phyloP scores from a whole-genome alignment of 1,139 yeast genomes.

The Blastobotrys indianensis region DNA sequence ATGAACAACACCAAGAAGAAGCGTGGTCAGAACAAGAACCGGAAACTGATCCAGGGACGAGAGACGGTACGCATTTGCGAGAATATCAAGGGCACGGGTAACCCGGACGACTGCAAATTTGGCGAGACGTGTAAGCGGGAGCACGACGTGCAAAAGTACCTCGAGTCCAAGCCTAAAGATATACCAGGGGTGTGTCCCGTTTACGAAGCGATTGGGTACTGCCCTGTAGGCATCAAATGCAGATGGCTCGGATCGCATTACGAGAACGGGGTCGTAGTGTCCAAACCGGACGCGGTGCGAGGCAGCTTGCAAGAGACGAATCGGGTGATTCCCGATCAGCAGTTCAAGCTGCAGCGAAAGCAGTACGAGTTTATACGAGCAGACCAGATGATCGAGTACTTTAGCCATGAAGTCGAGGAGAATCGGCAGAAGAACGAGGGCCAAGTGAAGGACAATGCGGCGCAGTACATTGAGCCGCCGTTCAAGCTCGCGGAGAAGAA shows the following conservation, averaged over 20 bases:
- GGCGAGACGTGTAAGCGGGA: slow-evolving; percentile 74
- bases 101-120: slow-evolving; percentile 46
- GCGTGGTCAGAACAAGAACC: slow-evolving; percentile 84
- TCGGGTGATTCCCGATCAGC: slow-evolving; percentile 48
- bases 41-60: slow-evolving; percentile 68
- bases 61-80: slow-evolving; percentile 64
- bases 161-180: slow-evolving; percentile 63
- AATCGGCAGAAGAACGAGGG: slow-evolving; percentile 16
- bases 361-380: slow-evolving; percentile 53
- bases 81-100: slow-evolving; percentile 41
- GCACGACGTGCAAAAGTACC: slow-evolving; percentile 65
- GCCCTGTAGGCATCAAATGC: slow-evolving; percentile 90
- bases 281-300: slow-evolving; percentile 36
- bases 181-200: slow-evolving; percentile 79
- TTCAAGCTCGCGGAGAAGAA: slow-evolving; percentile 78
- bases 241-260: slow-evolving; percentile 82
- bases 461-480: slow-evolving; percentile 71
- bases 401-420: slow-evolving; percentile 43
- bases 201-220: slow-evolving; percentile 70
- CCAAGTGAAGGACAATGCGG: slow-evolving; percentile 33
- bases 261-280: slow-evolving; percentile 44
- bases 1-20: slow-evolving; percentile 39
- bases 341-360: slow-evolving; percentile 57
- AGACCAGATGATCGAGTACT: slow-evolving; percentile 47
- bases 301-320: slow-evolving; percentile 57